A percentile compares a stretch with the other conserved stretches of the same genome.
phyloP scores from a whole-genome alignment of 192 early-diverging fungal species.

The Podila clonocystis region DNA sequence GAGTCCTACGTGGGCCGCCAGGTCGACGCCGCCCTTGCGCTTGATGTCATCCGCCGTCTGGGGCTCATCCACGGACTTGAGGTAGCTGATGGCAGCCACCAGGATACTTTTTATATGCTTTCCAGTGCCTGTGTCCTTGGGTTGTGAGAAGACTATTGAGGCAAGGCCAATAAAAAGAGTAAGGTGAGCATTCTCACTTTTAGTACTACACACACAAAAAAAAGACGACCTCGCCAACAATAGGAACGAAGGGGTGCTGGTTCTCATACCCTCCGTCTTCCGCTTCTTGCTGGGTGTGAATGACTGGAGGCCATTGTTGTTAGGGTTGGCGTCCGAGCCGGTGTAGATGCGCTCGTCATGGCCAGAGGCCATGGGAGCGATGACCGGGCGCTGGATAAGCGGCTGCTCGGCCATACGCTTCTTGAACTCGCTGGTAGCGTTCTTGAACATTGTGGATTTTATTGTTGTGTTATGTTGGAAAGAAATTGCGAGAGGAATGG shows the following conservation, averaged over 20 bases:
- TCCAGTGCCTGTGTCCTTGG: slow-evolving; percentile 61
- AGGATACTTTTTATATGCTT: slow-evolving; percentile 64
- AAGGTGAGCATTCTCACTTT: background rate
- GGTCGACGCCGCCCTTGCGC: slow-evolving; percentile 64
- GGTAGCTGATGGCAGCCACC: slow-evolving; percentile 63
- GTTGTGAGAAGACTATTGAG: slow-evolving; percentile 61
- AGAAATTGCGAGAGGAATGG: too few relatives aligned
- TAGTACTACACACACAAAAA: background rate
- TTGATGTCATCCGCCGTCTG: slow-evolving; percentile 67
- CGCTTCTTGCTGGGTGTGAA: slow-evolving; percentile 35
- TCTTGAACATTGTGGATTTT: slow-evolving; percentile 19
- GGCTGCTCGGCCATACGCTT: slow-evolving; percentile 62
- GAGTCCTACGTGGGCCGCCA: slow-evolving; percentile 61
- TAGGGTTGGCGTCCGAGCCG: slow-evolving; percentile 46
- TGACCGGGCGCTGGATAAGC: slow-evolving; percentile 43
- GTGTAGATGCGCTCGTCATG: slow-evolving; percentile 21
- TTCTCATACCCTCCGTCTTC: slow-evolving; percentile 35
- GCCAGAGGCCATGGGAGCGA: slow-evolving; percentile 21
- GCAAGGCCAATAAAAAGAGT: background rate
- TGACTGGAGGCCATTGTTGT: slow-evolving; percentile 41
- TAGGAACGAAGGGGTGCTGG: background rate
- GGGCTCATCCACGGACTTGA: slow-evolving; percentile 67
- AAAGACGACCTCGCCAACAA: background rate
- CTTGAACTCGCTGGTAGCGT: slow-evolving; percentile 53
- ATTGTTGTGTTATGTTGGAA: too few relatives aligned